Base-by-base conservation (phyloP, 768 basidiomycete species). In the Glaciozyma antarctica region DNA sequence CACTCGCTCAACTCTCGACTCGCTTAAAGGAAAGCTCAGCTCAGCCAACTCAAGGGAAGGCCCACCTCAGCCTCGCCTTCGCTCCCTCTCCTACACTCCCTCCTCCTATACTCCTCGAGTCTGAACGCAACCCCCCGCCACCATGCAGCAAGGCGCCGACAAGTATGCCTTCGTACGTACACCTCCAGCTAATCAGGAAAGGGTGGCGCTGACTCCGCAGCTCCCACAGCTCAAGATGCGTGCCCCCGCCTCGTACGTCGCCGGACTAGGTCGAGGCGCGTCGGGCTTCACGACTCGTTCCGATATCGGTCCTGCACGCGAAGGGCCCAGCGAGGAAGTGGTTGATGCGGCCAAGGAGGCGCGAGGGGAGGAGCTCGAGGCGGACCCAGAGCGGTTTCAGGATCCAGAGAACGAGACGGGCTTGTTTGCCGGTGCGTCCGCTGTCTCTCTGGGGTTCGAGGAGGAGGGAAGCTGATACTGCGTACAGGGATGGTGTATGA, bases 331-430 rank as follows among this genome's bases (percentile, higher is more conserved):
- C 22, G 92, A 90, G 41, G 91, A 93, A 77, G 85, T 86, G 0
- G 81, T 94, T 58, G 93, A 90, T 86, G 90, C 71, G 57, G 87
- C 82, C 6, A 91, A 91, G 69, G 92, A 92, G 0, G 85, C 9
- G 83, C 80, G 69, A 83, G 91, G 48, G 90, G 63, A 68, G 28
- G 64, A 68, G 21, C 47, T 57, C 30, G 91, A 97, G 77, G 93
- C 94, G 72, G 79, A 83, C 76, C 87, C 89, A 0, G 94, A 94
- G 9, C 87, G 88, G 72, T 91, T 88, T 73, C 90, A 93, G 77
- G 94, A 99, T 76, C 95, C 94, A 28, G 95, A 99, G 75, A 94
- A 97, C 75, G 93, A 98, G 78, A 87, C 86, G 70, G 94, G 94
- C 30, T 81, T 98, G 9, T 98, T 99, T 75, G 89, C 92, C 6